Evolutionary conservation across 2,329 filamentous ascomycete species (phyloP).

Genomic region (Cordyceps cateniannulata): DNA sequence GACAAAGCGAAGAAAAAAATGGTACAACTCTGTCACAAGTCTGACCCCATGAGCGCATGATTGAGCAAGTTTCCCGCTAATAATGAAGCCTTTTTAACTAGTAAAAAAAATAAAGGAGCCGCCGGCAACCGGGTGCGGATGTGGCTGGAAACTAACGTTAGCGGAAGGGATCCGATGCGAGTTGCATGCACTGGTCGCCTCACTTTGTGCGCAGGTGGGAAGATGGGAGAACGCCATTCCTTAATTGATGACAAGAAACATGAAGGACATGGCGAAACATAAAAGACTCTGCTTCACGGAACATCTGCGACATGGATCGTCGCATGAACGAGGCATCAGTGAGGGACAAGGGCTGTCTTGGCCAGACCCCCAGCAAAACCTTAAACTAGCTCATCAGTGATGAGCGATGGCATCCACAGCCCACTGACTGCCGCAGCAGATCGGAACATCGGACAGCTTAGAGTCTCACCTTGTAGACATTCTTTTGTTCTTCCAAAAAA

Average conservation of each 20-base stretch:
- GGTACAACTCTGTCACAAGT: not conserved
- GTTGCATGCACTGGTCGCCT: not conserved
- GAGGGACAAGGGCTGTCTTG: not conserved
- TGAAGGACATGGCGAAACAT: not conserved
- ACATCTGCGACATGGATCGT: not conserved
- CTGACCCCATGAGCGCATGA: slow-evolving; percentile 4
- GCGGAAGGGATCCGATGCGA: not conserved
- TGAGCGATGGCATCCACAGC: not conserved
- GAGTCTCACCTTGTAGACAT: too few relatives aligned
- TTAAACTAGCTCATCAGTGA: not conserved
- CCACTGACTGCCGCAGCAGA: not conserved
- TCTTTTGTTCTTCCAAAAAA: too few relatives aligned
- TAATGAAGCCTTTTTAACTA: not conserved
- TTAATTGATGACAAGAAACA: too few relatives aligned
- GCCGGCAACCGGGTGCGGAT: not conserved
- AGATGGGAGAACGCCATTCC: not conserved
- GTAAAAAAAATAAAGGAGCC: not conserved
- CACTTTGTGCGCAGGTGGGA: not conserved
- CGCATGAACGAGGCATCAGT: not conserved
- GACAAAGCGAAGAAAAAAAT: not conserved
- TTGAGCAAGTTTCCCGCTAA: slow-evolving; percentile 10
- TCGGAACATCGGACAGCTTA: not conserved
- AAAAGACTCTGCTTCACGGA: not conserved
- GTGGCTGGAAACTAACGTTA: not conserved
- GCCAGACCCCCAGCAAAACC: not conserved